phyloP scores from a whole-genome alignment of 257 asterid species.

The Solanum sejunctum region DNA sequence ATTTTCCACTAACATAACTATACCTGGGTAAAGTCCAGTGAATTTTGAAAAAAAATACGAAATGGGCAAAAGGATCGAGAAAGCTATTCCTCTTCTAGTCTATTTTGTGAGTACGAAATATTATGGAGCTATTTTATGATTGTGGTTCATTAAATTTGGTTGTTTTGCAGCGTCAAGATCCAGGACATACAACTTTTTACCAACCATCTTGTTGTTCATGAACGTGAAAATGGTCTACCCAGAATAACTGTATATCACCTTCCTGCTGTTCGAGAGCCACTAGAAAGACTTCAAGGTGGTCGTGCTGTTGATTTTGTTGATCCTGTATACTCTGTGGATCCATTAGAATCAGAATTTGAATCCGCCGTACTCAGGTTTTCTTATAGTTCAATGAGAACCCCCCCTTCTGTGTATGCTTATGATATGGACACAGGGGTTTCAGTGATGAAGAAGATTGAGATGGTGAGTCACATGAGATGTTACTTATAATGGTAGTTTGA shows the following conservation, averaged over 20 bases:
- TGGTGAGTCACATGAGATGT: slow-evolving; percentile 29
- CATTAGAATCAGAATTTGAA: slow-evolving; percentile 56
- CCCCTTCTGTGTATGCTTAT: slow-evolving; percentile 79
- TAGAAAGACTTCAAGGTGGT: slow-evolving; percentile 56
- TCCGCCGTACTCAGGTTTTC: slow-evolving; percentile 65
- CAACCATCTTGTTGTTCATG: slow-evolving; percentile 70
- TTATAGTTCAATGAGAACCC: slow-evolving; percentile 80
- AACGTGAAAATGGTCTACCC: slow-evolving; percentile 77
- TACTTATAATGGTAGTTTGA: background rate
- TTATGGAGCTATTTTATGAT: background rate
- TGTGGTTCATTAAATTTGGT: background rate
- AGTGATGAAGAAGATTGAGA: slow-evolving; percentile 74
- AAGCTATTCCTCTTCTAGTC: background rate
- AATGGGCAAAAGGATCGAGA: background rate
- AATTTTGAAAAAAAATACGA: background rate
- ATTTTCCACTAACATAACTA: background rate
- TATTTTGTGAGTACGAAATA: background rate
- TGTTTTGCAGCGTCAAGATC: slow-evolving; percentile 60
- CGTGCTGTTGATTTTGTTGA: slow-evolving; percentile 57
- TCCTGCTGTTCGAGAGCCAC: slow-evolving; percentile 68
- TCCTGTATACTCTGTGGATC: slow-evolving; percentile 58
- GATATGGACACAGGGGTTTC: slow-evolving; percentile 80
- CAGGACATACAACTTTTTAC: slow-evolving; percentile 64
- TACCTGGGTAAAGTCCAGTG: background rate
- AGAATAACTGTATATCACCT: slow-evolving; percentile 53